Conservation (phyloP, 106 monocot species). For the Alisma plantagoaquatica region DNA sequence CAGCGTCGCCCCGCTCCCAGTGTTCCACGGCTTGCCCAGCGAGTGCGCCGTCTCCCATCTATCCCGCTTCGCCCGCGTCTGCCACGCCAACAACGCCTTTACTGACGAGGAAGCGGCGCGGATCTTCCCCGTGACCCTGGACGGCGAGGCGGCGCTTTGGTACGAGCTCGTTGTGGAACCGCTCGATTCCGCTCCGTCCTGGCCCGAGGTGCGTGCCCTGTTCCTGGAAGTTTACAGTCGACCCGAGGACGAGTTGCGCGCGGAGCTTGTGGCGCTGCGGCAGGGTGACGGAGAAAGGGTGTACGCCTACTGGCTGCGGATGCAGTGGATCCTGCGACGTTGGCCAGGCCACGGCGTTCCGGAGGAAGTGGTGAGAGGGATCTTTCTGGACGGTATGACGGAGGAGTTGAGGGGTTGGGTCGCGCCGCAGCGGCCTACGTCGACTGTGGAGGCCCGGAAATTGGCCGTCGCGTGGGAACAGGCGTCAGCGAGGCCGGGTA, state of each 20-base stretch:
- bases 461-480: constrained; percentile 48
- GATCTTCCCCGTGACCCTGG: constrained; percentile 19
- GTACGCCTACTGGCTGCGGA: constrained; percentile 7
- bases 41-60: constrained; percentile 21
- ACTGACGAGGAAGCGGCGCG: background rate
- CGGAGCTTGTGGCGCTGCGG: constrained; percentile 5
- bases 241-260: constrained; percentile 10
- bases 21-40: constrained; percentile 10
- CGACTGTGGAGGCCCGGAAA: constrained; percentile 44
- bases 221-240: constrained; percentile 1
- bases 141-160: no score
- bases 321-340: constrained; percentile 27
- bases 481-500: constrained; percentile 1
- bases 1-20: constrained; percentile 16
- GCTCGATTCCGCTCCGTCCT: background rate
- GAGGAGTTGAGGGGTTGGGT: constrained; percentile 56
- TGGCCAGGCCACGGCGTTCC: constrained; percentile 64
- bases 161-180: constrained; percentile 11
- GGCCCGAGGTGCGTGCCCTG: background rate
- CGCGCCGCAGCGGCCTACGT: constrained; percentile 26
- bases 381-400: constrained; percentile 58
- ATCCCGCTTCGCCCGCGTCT: constrained; percentile 6
- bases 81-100: constrained; percentile 14
- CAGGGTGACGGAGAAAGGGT: constrained; percentile 7
- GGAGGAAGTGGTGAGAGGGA: constrained; percentile 32